phyloP scores from a whole-genome alignment of 768 basidiomycete species.

The Trametes villosa region DNA sequence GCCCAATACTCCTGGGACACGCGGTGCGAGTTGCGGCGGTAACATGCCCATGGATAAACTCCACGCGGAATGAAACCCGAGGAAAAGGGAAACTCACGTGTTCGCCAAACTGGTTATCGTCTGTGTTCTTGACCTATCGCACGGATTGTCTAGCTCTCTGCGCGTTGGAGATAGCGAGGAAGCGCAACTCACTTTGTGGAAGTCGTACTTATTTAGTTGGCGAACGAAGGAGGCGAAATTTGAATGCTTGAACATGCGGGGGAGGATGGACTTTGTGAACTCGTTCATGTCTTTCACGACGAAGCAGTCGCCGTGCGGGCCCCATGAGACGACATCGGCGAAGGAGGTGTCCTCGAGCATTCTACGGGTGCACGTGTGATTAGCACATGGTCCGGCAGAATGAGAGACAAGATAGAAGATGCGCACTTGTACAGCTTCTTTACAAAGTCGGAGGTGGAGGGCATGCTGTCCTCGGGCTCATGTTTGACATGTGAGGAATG shows the following conservation, averaged over 20 bases:
- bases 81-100: constrained; percentile 44
- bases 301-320: constrained; percentile 83
- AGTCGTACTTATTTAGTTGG: constrained; percentile 96
- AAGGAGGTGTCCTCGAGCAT: constrained; percentile 87
- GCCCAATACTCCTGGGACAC: not conserved
- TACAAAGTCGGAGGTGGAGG: constrained; percentile 90
- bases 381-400: not conserved
- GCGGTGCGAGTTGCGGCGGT: constrained; percentile 10
- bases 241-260: constrained; percentile 93
- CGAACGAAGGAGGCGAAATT: constrained; percentile 93
- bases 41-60: constrained; percentile 11
- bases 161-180: constrained; percentile 7
- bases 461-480: constrained; percentile 72
- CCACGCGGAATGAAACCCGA: constrained; percentile 22
- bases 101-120: constrained; percentile 73
- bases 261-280: constrained; percentile 88
- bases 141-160: not conserved
- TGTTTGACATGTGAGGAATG: constrained; percentile 31
- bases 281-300: constrained; percentile 98
- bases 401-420: not conserved
- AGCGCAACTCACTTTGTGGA: constrained; percentile 70
- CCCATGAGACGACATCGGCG: constrained; percentile 80
- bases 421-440: constrained; percentile 89
- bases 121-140: constrained; percentile 75
- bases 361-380: constrained; percentile 43